These are phyloP conservation scores for Cenococcum geophilum DNA, from an alignment of 495 filamentous ascomycete genomes.

Conservation along the genomic window DNA sequence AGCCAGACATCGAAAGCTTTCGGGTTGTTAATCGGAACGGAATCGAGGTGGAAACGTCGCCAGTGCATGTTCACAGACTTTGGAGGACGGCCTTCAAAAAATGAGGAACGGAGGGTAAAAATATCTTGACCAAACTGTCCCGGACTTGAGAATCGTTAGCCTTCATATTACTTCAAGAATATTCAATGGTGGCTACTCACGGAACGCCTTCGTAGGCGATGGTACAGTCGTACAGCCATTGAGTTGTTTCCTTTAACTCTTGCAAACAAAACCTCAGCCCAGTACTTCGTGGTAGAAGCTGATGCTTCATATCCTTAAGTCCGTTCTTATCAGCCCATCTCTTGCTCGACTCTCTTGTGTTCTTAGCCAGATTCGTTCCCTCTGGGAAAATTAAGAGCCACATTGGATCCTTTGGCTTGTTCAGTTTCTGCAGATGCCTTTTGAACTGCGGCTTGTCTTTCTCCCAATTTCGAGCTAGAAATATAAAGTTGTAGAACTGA, in stretches of 20 bases:
- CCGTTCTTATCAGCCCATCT: slow-evolving; percentile 40
- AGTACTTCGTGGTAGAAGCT: slow-evolving; percentile 39
- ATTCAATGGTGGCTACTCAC: slow-evolving; percentile 11
- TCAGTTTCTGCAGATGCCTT: slow-evolving; percentile 34
- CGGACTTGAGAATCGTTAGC: slow-evolving; percentile 4
- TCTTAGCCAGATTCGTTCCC: slow-evolving; percentile 38
- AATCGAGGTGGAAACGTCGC: slow-evolving; percentile 38
- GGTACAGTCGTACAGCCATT: slow-evolving; percentile 44
- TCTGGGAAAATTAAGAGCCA: slow-evolving; percentile 43
- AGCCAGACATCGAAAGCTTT: slow-evolving; percentile 40
- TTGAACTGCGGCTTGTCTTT: slow-evolving; percentile 36
- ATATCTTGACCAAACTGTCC: slow-evolving; percentile 42
- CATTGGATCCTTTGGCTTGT: slow-evolving; percentile 39
- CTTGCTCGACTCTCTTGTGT: slow-evolving; percentile 36
- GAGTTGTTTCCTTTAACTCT: slow-evolving; percentile 35
- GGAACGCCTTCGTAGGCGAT: slow-evolving; percentile 43
- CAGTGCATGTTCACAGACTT: slow-evolving; percentile 44
- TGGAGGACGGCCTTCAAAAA: slow-evolving; percentile 42
- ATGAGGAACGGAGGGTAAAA: slow-evolving; percentile 39
- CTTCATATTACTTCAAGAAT: not conserved
- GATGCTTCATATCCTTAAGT: slow-evolving; percentile 41
- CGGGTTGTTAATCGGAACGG: slow-evolving; percentile 37
- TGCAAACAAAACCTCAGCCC: slow-evolving; percentile 40
- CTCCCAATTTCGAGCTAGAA: slow-evolving; percentile 40
- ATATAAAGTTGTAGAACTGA: slow-evolving; percentile 43